Base-by-base conservation (phyloP, 1,284 basidiomycete genomes). In the Ganoderma leucocontextum region DNA sequence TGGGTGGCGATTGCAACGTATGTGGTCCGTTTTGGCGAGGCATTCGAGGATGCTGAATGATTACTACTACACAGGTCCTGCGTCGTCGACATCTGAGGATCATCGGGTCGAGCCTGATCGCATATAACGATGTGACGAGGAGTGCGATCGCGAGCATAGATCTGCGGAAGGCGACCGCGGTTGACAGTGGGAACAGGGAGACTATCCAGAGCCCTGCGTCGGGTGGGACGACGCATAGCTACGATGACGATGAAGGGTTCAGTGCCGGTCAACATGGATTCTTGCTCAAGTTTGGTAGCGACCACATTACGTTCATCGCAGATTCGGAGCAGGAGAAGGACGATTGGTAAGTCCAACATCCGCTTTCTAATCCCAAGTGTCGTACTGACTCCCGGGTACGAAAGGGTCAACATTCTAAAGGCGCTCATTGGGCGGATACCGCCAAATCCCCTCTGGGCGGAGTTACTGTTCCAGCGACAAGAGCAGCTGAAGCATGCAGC, bases 51-150 rank as follows among this genome's bases (percentile, higher is more conserved):
- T 44, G 13, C 13, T 22, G 12, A 61, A 59, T n/a, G 41, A 15
- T 41, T 64, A 19, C 73, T 97, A 94, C 90, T 91, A 13, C 98
- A 96, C 91, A 91, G 95, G 57, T 60, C 39, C 36, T 60, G 9
- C 58, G 58, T 39, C 87, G 97, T 60, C 89, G 97, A 53, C 90
- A 92, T 69, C 87, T 98, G 71, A 90, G 96, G 55, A 87, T 98
- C 7, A 92, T 95, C 63, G 97, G 97, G 5, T 89, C 93, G 15
- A 93, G 89, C 74, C 84, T 99, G 58, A 87, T 99, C 59, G 96
- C 97, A 1, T 97, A 94, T 83, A 97, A 95, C 76, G 95, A 98
- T 75, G 91, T 99, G 4, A 99, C 97, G 33, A 96, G 94, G 83
- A 94, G 91, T 74, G 91, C 95, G 0, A 97, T 91, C 0, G 90